Percentiles rank a stretch among this genome's conserved stretches.
phyloP scores from a whole-genome alignment of 192 early-diverging fungal species.

The Glomus cerebriforme region DNA sequence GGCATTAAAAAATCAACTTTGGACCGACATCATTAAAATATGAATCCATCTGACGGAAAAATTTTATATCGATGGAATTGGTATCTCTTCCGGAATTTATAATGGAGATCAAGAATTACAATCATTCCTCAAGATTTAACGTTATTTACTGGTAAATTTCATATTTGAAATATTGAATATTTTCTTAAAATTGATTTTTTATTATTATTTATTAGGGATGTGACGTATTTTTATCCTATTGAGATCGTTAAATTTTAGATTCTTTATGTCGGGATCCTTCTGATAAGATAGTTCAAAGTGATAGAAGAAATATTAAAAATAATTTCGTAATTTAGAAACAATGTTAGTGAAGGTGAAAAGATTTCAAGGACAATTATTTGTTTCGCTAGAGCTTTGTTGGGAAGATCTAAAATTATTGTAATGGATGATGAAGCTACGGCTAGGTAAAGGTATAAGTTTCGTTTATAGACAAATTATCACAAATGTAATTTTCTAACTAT shows the following conservation, averaged over 20 bases:
- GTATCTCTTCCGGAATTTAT: too few relatives aligned
- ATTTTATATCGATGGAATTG: too few relatives aligned
- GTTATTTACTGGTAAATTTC: constrained; percentile 47
- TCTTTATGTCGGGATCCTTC: constrained; percentile 63
- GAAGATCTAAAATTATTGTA: constrained; percentile 58
- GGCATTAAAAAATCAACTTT: too few relatives aligned
- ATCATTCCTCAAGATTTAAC: constrained; percentile 82
- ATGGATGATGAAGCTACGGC: constrained; percentile 57
- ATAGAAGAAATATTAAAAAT: constrained; percentile 39
- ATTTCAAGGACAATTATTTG: constrained; percentile 87
- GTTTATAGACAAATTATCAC: too few relatives aligned
- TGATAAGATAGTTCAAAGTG: constrained; percentile 29
- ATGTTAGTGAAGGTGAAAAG: constrained; percentile 66
- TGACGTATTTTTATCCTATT: constrained; percentile 74
- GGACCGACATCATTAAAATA: too few relatives aligned
- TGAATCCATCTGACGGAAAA: too few relatives aligned
- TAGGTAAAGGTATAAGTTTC: constrained; percentile 29
- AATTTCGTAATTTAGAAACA: constrained; percentile 53
- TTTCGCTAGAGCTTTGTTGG: constrained; percentile 78
- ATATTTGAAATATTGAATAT: neutral
- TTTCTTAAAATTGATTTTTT: neutral
- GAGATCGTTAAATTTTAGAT: constrained; percentile 65
- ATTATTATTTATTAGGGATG: constrained; percentile 42
- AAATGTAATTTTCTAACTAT: too few relatives aligned
- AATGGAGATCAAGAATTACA: constrained; percentile 65